Conservation (phyloP, 768 basidiomycete genomes). For the Leccinum imitatum region DNA sequence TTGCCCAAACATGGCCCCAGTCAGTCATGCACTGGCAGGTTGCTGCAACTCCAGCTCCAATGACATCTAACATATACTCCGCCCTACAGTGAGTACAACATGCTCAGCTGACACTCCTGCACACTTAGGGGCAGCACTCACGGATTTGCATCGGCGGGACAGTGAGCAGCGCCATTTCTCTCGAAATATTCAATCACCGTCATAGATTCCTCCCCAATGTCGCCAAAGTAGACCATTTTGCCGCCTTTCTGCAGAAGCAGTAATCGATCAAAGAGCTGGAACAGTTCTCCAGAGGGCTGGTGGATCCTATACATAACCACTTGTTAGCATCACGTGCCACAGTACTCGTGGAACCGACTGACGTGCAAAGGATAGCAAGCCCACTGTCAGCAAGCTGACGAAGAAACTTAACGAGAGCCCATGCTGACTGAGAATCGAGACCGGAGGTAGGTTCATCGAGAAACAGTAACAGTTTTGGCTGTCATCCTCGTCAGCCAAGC, state of each 20-base stretch:
- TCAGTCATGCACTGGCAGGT: slow-evolving; percentile 35
- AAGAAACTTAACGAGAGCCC: slow-evolving; percentile 47
- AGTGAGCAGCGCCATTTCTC: slow-evolving; percentile 21
- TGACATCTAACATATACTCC: slow-evolving; percentile 51
- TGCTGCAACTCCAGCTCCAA: slow-evolving; percentile 56
- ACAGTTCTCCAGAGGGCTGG: slow-evolving; percentile 46
- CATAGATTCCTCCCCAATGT: slow-evolving; percentile 25
- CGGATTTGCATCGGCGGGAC: slow-evolving; percentile 25
- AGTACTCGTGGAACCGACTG: slow-evolving; percentile 19
- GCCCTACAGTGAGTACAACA: slow-evolving; percentile 30
- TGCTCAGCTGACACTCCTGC: neutral
- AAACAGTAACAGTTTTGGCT: slow-evolving; percentile 52
- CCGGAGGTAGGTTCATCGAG: slow-evolving; percentile 62
- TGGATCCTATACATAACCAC: slow-evolving; percentile 14
- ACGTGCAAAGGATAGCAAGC: slow-evolving; percentile 58
- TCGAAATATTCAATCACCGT: slow-evolving; percentile 26
- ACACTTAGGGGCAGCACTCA: slow-evolving; percentile 2
- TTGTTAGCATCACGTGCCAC: neutral
- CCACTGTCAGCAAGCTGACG: slow-evolving; percentile 53
- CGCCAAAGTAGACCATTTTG: slow-evolving; percentile 45
- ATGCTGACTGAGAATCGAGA: slow-evolving; percentile 52
- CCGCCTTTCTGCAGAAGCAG: slow-evolving; percentile 52
- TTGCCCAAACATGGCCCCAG: slow-evolving; percentile 52
- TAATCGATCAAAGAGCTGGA: slow-evolving; percentile 52
- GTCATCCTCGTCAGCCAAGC: neutral